Evolutionary conservation across 768 basidiomycete genomes (phyloP), one percentile per base, ranked within the genome.

Genomic region (Crepidotus variabilis): DNA sequence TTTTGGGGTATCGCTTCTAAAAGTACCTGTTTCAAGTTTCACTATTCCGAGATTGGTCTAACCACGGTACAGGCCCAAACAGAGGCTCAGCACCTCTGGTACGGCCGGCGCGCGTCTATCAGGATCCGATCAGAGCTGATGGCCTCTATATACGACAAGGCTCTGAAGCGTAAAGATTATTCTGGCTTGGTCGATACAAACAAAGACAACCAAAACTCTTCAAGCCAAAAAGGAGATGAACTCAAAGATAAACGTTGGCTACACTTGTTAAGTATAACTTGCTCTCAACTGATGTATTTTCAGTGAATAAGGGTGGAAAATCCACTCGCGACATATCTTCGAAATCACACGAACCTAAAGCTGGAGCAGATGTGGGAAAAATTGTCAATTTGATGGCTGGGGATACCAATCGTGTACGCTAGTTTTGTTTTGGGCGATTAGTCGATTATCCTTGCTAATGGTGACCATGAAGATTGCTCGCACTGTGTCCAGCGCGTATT

Each of bases 381-480:
- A 91, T 95, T 52, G 90, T 94, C 54, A 92, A 92, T 61, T 71
- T 94, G 33, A 95, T 95, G 92, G 85, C 89, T 14, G 84, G 82
- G 6, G 90, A 92, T 66, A 84, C 86, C 2, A 87, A 85, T n/a
- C n/a, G n/a, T n/a, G n/a, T n/a, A n/a, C n/a, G n/a, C n/a, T n/a
- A n/a, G n/a, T n/a, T n/a, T n/a, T n/a, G n/a, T n/a, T n/a, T n/a
- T n/a, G n/a, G n/a, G n/a, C n/a, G n/a, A n/a, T n/a, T n/a, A n/a
- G n/a, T n/a, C n/a, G n/a, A n/a, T n/a, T n/a, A n/a, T n/a, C n/a
- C n/a, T n/a, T n/a, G n/a, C n/a, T n/a, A n/a, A 0, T 36, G 43
- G 20, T 6, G 49, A 46, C 47, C 8, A 28, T 18, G 55, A 51
- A 78, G 75, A 69, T 88, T 54, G 71, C 83, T 2, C 76, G 76